phyloP scores from a whole-genome alignment of 108 stramenopile species.

The Parietichytrium sp. region DNA sequence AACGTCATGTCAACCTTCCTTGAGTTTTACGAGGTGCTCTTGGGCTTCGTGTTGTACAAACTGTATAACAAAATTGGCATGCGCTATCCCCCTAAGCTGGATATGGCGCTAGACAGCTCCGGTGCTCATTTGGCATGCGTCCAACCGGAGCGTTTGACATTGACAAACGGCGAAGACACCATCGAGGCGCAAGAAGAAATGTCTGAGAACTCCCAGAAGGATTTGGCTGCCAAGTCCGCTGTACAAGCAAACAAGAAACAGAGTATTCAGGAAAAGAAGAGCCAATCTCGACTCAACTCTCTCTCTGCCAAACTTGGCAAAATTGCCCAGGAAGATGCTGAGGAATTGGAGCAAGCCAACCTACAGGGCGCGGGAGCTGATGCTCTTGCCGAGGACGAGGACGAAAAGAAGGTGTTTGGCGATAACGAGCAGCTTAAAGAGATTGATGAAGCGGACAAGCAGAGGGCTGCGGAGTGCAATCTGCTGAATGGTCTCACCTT shows the following conservation, averaged over 20 bases:
- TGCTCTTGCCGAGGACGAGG: not conserved
- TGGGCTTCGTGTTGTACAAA: slow-evolving; percentile 92
- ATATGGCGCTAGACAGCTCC: not conserved
- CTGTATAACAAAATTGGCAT: slow-evolving; percentile 83
- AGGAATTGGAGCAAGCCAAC: slow-evolving; percentile 21
- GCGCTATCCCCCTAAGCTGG: slow-evolving; percentile 70
- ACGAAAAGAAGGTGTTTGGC: slow-evolving; percentile 63
- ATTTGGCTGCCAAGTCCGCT: not conserved
- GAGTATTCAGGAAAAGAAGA: not conserved
- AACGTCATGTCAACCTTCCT: slow-evolving; percentile 97
- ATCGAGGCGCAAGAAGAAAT: slow-evolving; percentile 63
- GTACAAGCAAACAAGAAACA: not conserved
- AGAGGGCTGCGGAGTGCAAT: not conserved
- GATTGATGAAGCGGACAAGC: not conserved
- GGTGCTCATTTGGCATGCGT: not conserved
- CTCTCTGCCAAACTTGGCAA: not conserved
- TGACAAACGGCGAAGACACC: slow-evolving; percentile 39
- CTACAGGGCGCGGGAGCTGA: not conserved
- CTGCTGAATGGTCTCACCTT: slow-evolving; percentile 73
- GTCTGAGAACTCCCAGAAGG: not conserved
- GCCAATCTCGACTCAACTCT: not conserved
- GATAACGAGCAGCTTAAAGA: slow-evolving; percentile 27
- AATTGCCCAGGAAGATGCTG: slow-evolving; percentile 18
- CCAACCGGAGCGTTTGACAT: not conserved
- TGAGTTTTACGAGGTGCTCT: slow-evolving; percentile 91